Conservation (phyloP, 208 protist species). For the Wallacemonas rigidus region DNA sequence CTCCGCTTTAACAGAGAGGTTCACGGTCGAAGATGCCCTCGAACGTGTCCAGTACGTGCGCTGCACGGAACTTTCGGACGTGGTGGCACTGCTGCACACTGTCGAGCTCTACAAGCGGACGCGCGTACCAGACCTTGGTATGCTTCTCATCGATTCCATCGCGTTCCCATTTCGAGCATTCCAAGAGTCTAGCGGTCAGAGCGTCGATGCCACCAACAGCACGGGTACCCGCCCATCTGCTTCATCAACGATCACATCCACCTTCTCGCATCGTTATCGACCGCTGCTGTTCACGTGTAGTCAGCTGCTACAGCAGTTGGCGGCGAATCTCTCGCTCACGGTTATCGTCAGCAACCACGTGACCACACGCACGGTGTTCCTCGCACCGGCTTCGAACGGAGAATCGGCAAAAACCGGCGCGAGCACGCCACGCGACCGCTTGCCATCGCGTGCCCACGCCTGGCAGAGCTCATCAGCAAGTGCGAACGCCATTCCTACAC, state of each 20-base stretch:
- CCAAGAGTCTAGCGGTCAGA: neutral
- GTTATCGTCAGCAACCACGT: slow-evolving; percentile 90
- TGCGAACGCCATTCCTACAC: too few species aligned
- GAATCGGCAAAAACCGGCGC: too few species aligned
- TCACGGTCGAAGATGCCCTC: slow-evolving; percentile 63
- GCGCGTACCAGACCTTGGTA: slow-evolving; percentile 25
- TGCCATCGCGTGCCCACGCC: too few species aligned
- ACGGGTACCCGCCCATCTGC: neutral
- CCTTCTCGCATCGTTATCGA: slow-evolving; percentile 48
- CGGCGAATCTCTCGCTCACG: slow-evolving; percentile 38
- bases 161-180: slow-evolving; percentile 78
- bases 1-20: slow-evolving; percentile 11
- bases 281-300: slow-evolving; percentile 58
- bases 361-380: slow-evolving; percentile 46
- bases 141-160: slow-evolving; percentile 90
- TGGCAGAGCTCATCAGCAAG: too few species aligned
- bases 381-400: neutral
- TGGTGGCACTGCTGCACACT: slow-evolving; percentile 63
- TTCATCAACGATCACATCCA: neutral
- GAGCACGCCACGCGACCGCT: too few species aligned
- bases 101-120: slow-evolving; percentile 26
- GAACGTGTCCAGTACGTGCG: slow-evolving; percentile 68
- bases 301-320: slow-evolving; percentile 52
- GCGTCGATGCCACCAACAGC: neutral
- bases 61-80: slow-evolving; percentile 50